phyloP scores from a whole-genome alignment of 495 filamentous ascomycete genomes.

The Halenospora varia region DNA sequence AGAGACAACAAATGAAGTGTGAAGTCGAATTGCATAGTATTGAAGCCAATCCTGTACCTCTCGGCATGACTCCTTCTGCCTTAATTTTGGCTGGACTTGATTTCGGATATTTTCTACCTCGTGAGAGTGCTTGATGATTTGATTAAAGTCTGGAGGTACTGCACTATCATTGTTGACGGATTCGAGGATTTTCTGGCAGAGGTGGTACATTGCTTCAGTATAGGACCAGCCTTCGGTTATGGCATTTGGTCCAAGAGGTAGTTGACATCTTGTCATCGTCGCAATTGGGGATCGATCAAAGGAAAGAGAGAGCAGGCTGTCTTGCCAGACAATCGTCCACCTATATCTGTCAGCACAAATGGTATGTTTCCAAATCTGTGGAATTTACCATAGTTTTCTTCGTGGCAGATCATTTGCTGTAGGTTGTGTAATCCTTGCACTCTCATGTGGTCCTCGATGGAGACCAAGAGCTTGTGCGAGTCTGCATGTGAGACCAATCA shows the following conservation, averaged over 20 bases:
- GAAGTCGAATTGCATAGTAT: conserved; percentile 48
- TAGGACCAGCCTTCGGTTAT: conserved; percentile 42
- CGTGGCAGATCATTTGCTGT: conserved; percentile 20
- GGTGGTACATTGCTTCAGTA: conserved; percentile 51
- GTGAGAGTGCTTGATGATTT: conserved; percentile 43
- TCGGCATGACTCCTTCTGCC: conserved; percentile 48
- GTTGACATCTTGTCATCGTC: conserved; percentile 16
- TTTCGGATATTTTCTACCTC: conserved; percentile 44
- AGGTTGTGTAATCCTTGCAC: conserved; percentile 12
- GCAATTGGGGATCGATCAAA: conserved; percentile 44
- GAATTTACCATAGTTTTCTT: conserved; percentile 35
- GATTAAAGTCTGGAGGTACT: conserved; percentile 37
- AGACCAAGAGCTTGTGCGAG: conserved; percentile 52
- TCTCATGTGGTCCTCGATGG: conserved; percentile 38
- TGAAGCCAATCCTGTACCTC: conserved; percentile 49
- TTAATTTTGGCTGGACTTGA: conserved; percentile 37
- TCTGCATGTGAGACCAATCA: conserved; percentile 50
- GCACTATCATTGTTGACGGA: conserved; percentile 47
- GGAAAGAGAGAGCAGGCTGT: conserved; percentile 49
- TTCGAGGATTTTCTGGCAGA: conserved; percentile 46
- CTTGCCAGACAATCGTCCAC: conserved; percentile 56
- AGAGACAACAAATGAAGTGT: conserved; percentile 51
- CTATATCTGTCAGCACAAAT: conserved; percentile 22
- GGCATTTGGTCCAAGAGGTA: conserved; percentile 36
- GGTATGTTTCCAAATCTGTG: conserved; percentile 5